Conservation (phyloP, 2,329 filamentous ascomycete species). For the Phaeoacremonium minimum region DNA sequence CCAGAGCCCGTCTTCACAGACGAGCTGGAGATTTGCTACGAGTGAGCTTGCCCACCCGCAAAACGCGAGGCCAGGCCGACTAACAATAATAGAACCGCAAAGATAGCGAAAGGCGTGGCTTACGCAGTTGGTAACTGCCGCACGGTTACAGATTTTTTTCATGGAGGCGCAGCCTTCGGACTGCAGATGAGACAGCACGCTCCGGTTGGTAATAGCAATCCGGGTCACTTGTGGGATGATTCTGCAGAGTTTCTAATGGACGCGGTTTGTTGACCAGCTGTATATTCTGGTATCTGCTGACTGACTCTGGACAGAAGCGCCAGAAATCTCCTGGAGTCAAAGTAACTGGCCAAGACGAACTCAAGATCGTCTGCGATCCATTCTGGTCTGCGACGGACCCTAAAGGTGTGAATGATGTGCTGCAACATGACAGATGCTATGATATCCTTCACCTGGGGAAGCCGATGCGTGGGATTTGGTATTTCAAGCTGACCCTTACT, state of each 20-base stretch:
- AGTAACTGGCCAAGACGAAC: conserved; percentile 4
- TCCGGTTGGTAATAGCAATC: neutral
- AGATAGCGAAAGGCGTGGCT: conserved; percentile 1
- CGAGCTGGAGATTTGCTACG: neutral
- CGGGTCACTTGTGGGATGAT: neutral
- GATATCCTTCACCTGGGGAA: neutral
- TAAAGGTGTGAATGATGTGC: neutral
- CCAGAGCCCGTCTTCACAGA: neutral
- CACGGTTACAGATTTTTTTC: neutral
- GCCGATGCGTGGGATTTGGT: neutral
- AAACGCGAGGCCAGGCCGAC: no score
- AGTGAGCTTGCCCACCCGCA: no score
- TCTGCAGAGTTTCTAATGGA: neutral
- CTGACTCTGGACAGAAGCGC: neutral
- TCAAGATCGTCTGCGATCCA: conserved; percentile 7
- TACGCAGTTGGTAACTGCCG: neutral
- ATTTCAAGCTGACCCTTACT: neutral
- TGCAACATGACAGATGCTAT: neutral
- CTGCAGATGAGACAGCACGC: neutral
- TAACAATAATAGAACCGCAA: neutral
- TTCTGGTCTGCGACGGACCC: no score
- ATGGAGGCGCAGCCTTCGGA: conserved; percentile 1
- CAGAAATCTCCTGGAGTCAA: neutral
- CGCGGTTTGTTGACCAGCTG: neutral
- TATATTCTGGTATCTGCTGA: neutral